These are phyloP conservation scores for Noccaea bulbosa DNA, from an alignment of 345 rosid genomes.

Conservation along the genomic window DNA sequence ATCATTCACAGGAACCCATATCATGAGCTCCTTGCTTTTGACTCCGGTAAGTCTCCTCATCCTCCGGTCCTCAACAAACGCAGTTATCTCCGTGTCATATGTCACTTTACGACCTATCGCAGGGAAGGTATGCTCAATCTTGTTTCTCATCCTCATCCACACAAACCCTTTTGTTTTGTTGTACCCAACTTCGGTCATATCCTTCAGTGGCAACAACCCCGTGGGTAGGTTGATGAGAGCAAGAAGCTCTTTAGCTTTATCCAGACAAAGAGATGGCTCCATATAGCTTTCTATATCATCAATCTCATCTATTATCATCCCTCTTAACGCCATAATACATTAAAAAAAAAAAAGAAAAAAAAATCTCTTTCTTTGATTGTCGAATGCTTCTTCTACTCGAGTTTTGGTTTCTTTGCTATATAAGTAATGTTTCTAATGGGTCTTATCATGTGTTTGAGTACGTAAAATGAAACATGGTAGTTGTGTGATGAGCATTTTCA, in stretches of 20 bases:
- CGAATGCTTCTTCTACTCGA: not conserved
- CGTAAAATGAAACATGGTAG: constrained; percentile 24
- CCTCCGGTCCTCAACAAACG: constrained; percentile 53
- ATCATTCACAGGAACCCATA: constrained; percentile 63
- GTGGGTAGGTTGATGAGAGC: constrained; percentile 54
- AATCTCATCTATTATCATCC: constrained; percentile 35
- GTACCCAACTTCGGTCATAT: constrained; percentile 59
- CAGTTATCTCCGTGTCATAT: constrained; percentile 60
- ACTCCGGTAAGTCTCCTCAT: constrained; percentile 57
- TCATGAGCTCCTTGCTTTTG: constrained; percentile 61
- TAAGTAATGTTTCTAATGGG: constrained; percentile 16
- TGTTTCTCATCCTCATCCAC: constrained; percentile 63
- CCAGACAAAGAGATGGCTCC: constrained; percentile 54
- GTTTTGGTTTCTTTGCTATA: constrained; percentile 9
- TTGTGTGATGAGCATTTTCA: constrained; percentile 35
- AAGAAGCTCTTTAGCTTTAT: constrained; percentile 53
- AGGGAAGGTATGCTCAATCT: constrained; percentile 49
- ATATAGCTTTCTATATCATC: constrained; percentile 55
- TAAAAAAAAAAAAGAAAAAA: too few relatives aligned
- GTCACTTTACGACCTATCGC: constrained; percentile 46
- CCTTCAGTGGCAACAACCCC: constrained; percentile 60
- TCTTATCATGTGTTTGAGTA: constrained; percentile 6
- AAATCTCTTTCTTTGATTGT: not conserved
- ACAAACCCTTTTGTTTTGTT: constrained; percentile 61
- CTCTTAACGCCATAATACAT: constrained; percentile 38